Base-by-base conservation (phyloP, 257 asterid genomes). In the Capsicum baccatum region DNA sequence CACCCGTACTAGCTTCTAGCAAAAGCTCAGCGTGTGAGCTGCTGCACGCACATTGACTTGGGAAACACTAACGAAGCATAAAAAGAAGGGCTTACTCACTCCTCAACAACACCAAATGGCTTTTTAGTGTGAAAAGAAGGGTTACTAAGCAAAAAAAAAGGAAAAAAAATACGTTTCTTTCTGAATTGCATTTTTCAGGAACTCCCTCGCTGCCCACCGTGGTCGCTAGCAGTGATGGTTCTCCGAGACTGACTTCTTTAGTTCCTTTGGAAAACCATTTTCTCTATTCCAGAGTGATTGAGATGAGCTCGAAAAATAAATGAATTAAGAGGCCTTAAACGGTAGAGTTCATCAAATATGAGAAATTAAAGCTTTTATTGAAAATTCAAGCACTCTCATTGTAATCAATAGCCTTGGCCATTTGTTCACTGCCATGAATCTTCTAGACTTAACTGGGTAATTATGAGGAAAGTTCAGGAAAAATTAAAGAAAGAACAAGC, bases 361-460 rank as follows among this genome's bases (percentile, higher is more conserved):
- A 16, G 78, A 69, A 39, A 69, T 19, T 16, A 69, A 69, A 39
- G 54, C 78, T 16, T 69, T 3, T 68, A 37, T 68, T 14, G 78
- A 12, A 69, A 39, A 69, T 69, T 69, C 78, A 39, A 69, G 54
- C 39, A 69, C 19, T 66, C 19, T 35, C 73, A 66, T 66, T 33
- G 13, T 66, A 66, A 66, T 47, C 73, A 33, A 66, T 66, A 66
- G 35, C 54, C 78, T 42, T 39, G 78, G 78, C 54, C 78, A 39
- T 42, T 69, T 39, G 15, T 39, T 39, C 78, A 15, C 15, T 39
- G 55, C 55, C 55, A 69, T 39, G 79, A 69, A 8, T 69, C 35
- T 68, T 68, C 78, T 68, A 15, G 21, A 15, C 14, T 68, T 7
- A 68, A 15, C 52, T 68, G 50, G 74, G 35, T 67, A 67, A 67